Conservation (phyloP, 2,329 filamentous ascomycete species). For the Magnaporthiopsis poae region DNA sequence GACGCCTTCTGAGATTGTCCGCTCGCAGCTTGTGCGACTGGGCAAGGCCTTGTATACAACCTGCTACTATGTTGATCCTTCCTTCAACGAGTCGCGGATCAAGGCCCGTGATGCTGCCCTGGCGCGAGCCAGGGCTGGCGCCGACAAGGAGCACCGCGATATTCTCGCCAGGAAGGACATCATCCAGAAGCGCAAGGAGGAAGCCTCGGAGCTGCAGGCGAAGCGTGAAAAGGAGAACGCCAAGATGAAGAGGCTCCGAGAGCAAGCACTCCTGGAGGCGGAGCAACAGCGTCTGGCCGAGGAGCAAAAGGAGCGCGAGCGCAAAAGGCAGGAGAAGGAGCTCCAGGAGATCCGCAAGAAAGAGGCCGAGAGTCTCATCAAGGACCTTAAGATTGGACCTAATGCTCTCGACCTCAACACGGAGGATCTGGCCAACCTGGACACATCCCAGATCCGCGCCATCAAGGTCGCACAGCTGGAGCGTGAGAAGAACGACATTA, state of each 20-base stretch:
- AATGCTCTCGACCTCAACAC: conserved; percentile 68
- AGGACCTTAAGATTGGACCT: conserved; percentile 79
- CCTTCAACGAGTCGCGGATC: conserved; percentile 71
- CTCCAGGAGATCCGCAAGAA: conserved; percentile 82
- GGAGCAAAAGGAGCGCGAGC: conserved; percentile 84
- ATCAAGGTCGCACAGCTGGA: conserved; percentile 94
- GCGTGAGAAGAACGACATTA: conserved; percentile 94
- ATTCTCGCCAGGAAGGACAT: conserved; percentile 76
- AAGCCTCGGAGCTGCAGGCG: conserved; percentile 78
- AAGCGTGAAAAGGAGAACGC: conserved; percentile 88
- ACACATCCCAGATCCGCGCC: conserved; percentile 80
- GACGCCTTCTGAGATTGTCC: conserved; percentile 94
- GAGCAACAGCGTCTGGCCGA: conserved; percentile 83
- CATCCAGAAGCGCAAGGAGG: conserved; percentile 95
- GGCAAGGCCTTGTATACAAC: conserved; percentile 86
- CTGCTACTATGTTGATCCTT: conserved; percentile 89
- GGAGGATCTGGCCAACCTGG: conserved; percentile 73
- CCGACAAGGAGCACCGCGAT: conserved; percentile 83
- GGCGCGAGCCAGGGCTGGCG: conserved; percentile 71
- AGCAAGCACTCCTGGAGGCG: conserved; percentile 79
- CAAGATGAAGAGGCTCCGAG: conserved; percentile 72
- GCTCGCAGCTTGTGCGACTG: conserved; percentile 83
- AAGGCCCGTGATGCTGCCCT: conserved; percentile 73
- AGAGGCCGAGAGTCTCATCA: conserved; percentile 85
- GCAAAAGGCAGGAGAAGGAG: conserved; percentile 75